Evolutionary conservation across 1,284 basidiomycete genomes (phyloP).

Genomic region (Taiwanofungus camphoratus): DNA sequence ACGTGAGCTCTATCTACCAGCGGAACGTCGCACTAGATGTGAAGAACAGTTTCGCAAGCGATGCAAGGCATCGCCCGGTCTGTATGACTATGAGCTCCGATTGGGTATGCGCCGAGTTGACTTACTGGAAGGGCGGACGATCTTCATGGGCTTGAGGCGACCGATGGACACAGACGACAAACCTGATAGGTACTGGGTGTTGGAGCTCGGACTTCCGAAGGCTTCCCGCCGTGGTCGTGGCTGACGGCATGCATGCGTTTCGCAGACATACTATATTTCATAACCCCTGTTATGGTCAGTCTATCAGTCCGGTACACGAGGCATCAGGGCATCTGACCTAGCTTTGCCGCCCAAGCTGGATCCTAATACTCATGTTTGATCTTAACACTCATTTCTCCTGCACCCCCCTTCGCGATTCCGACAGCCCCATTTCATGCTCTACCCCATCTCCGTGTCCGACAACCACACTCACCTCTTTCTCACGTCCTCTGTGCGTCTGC

Average conservation of each 20-base stretch:
- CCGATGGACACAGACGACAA: slow-evolving; percentile 20
- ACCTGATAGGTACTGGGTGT: slow-evolving; percentile 21
- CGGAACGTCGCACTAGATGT: slow-evolving; percentile 29
- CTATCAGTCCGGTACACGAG: background rate
- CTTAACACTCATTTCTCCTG: slow-evolving; percentile 7
- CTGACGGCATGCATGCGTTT: slow-evolving; percentile 6
- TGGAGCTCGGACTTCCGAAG: slow-evolving; percentile 27
- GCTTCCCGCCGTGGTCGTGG: slow-evolving; percentile 1
- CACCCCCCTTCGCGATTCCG: slow-evolving; percentile 3
- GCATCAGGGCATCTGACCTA: slow-evolving; percentile 1
- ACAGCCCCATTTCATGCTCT: background rate
- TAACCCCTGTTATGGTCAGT: slow-evolving; percentile 10
- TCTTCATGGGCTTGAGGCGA: slow-evolving; percentile 37
- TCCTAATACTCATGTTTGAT: slow-evolving; percentile 8
- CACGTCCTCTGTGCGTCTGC: background rate
- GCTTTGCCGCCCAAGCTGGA: slow-evolving; percentile 2
- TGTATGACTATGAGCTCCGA: slow-evolving; percentile 30
- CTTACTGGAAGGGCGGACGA: slow-evolving; percentile 36
- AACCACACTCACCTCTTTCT: slow-evolving; percentile 1
- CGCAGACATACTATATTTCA: slow-evolving; percentile 6
- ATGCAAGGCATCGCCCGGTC: slow-evolving; percentile 35
- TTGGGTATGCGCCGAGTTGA: slow-evolving; percentile 45
- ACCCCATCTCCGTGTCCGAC: too few relatives aligned
- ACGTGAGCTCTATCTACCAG: slow-evolving; percentile 24
- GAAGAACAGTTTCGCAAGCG: slow-evolving; percentile 38